Evolutionary conservation across 306 rosid genomes (phyloP).

Genomic region (Gillenia trifoliata): DNA sequence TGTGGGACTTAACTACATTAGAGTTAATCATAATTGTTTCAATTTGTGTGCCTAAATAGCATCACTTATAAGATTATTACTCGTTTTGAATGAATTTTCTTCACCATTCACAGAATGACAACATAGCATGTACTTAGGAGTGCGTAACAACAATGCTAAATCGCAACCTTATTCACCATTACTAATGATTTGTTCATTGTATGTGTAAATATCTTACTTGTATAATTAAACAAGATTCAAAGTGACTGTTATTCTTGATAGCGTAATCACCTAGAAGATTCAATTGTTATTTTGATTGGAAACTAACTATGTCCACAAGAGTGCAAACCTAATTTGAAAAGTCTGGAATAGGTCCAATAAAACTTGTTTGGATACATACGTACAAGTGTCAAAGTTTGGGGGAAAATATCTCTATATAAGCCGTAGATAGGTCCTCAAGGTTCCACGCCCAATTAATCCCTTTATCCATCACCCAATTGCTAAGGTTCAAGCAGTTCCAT

Average conservation of each 20-base stretch:
- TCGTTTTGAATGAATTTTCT: no score
- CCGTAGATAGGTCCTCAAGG: neutral
- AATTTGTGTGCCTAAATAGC: no score
- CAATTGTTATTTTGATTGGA: neutral
- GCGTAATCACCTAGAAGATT: neutral
- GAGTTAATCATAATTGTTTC: no score
- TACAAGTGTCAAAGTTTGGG: neutral
- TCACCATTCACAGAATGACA: no score
- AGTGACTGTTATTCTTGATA: neutral
- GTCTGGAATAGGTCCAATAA: neutral
- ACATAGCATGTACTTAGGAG: no score
- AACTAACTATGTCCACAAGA: neutral
- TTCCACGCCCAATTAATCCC: neutral
- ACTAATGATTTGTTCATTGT: no score
- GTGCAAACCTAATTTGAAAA: neutral
- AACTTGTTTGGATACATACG: neutral
- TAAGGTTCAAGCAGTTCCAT: neutral
- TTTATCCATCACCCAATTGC: neutral
- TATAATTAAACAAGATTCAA: no score
- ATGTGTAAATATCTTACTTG: no score
- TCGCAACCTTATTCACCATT: no score
- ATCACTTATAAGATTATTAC: no score
- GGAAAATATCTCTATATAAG: slow-evolving; percentile 4
- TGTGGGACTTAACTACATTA: no score
- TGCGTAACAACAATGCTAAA: no score